phyloP scores from a whole-genome alignment of 345 rosid genomes.

The Clarkia xantiana region DNA sequence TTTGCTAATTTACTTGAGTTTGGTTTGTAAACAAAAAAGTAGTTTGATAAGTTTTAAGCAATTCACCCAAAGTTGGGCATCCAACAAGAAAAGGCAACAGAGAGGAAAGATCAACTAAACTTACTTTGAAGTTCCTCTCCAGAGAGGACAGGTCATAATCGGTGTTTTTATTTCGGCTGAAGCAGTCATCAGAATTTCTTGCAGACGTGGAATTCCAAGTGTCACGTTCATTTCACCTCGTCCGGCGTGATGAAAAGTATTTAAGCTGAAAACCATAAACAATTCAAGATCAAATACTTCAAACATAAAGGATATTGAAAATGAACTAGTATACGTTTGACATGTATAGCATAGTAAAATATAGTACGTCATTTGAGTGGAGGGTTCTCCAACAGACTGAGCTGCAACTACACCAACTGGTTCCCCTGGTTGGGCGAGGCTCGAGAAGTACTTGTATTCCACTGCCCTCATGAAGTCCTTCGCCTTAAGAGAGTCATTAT shows the following conservation, averaged over 20 bases:
- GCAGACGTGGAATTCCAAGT: slow-evolving; percentile 90
- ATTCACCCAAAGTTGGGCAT: not conserved
- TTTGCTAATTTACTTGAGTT: no score
- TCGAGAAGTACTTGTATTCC: slow-evolving; percentile 53
- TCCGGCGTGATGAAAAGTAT: slow-evolving; percentile 99
- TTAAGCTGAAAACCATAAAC: slow-evolving; percentile 37
- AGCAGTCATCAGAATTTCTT: slow-evolving; percentile 93
- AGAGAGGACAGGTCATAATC: slow-evolving; percentile 84
- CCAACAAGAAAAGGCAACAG: not conserved
- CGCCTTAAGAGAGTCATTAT: slow-evolving; percentile 19
- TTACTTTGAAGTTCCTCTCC: slow-evolving; percentile 49
- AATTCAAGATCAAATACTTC: not conserved
- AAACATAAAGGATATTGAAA: not conserved
- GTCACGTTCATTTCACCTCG: slow-evolving; percentile 99
- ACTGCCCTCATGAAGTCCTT: slow-evolving; percentile 46
- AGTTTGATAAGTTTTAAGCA: no score
- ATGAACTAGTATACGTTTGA: not conserved
- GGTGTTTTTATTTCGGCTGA: slow-evolving; percentile 73
- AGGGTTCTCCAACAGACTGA: slow-evolving; percentile 99
- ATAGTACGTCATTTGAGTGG: slow-evolving; percentile 98
- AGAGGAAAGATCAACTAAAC: slow-evolving; percentile 10
- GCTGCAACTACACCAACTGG: slow-evolving; percentile 98
- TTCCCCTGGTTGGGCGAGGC: slow-evolving; percentile 99
- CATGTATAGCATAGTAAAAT: slow-evolving; percentile 10
- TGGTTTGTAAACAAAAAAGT: no score